Evolutionary conservation across 208 protist genomes (phyloP).

Genomic region (Leishmania amazonensis): DNA sequence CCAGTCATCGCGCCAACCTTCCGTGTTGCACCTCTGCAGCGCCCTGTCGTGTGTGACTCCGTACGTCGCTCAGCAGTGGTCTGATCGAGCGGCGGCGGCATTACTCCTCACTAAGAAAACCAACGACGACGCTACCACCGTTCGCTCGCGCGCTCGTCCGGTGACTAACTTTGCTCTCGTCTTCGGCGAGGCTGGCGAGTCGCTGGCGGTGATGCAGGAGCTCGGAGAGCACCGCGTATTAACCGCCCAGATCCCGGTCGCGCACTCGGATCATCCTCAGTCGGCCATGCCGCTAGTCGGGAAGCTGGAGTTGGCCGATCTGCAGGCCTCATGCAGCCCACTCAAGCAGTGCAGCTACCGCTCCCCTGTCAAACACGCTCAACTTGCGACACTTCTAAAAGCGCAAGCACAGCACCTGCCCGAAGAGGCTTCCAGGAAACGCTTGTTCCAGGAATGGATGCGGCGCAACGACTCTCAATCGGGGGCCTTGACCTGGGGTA

Average conservation of each 20-base stretch:
- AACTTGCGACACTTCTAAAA: not conserved
- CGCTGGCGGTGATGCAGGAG: conserved; percentile 16
- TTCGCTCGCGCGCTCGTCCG: not conserved
- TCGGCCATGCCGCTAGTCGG: conserved; percentile 11
- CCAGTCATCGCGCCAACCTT: not conserved
- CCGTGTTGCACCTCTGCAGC: conserved; percentile 27
- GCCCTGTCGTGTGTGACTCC: conserved; percentile 15
- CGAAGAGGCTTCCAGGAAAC: not conserved
- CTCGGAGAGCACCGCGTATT: conserved; percentile 12
- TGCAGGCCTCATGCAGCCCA: conserved; percentile 7
- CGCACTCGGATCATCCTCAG: not conserved
- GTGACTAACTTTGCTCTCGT: conserved; percentile 22
- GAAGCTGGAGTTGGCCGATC: not conserved
- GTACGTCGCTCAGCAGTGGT: conserved; percentile 29
- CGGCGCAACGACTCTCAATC: not conserved
- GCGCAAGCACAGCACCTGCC: conserved; percentile 3
- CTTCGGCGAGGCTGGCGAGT: conserved; percentile 6
- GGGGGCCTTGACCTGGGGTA: not conserved
- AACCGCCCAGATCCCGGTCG: not conserved
- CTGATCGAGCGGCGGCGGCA: conserved; percentile 11
- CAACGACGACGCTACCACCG: no score
- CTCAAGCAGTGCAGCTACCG: conserved; percentile 12
- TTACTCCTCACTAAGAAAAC: not conserved
- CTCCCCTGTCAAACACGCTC: not conserved
- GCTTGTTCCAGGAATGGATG: conserved; percentile 14